Evolutionary conservation across 2,329 filamentous ascomycete species (phyloP).

Genomic region (Cadophora gregata): DNA sequence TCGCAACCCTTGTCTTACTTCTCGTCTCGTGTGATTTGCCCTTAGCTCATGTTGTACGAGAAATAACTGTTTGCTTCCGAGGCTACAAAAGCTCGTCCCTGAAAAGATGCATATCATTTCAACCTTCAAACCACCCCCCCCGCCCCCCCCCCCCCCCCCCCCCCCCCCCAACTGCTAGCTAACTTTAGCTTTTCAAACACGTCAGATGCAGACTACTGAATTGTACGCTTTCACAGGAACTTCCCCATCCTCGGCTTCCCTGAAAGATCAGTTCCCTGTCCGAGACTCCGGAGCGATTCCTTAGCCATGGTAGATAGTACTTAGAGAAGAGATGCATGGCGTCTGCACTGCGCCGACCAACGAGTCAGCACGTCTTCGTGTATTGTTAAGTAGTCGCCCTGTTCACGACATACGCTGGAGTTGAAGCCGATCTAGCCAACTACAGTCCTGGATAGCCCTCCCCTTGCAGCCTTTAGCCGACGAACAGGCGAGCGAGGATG

Average conservation of each 20-base stretch:
- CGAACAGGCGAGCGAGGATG: constrained; percentile 1
- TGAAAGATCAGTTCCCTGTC: background rate
- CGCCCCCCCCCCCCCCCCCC: too few relatives aligned
- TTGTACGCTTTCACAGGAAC: background rate
- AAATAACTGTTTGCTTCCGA: background rate
- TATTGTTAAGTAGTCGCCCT: constrained; percentile 1
- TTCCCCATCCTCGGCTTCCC: background rate
- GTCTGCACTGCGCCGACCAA: constrained; percentile 14
- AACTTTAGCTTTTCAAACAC: constrained; percentile 5
- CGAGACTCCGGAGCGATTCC: constrained; percentile 1
- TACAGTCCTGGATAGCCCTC: background rate
- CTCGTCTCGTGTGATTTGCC: background rate
- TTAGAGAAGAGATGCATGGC: constrained; percentile 15
- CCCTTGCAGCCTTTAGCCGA: constrained; percentile 6
- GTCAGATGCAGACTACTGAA: background rate
- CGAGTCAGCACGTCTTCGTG: constrained; percentile 14
- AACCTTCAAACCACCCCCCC: background rate
- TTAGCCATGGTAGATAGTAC: background rate
- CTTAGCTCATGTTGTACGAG: background rate
- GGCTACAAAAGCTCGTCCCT: background rate
- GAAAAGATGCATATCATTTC: background rate
- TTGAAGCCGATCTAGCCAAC: constrained; percentile 5
- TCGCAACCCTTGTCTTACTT: background rate
- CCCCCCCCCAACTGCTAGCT: background rate
- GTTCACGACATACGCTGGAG: background rate